Evolutionary conservation across 345 rosid genomes (phyloP).

Genomic region (Ailanthus altissimus): DNA sequence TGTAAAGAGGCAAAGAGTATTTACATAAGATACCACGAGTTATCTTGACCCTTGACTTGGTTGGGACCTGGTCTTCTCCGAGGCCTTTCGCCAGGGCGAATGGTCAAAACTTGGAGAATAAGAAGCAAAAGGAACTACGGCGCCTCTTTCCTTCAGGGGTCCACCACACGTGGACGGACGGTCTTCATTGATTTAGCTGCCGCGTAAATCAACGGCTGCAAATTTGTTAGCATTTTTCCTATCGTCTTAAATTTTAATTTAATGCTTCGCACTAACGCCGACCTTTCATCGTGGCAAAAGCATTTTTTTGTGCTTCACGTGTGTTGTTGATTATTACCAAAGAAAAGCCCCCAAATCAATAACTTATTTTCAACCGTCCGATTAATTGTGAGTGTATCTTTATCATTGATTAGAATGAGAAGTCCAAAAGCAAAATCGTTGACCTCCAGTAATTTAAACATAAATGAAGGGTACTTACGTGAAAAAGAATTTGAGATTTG

Average conservation of each 20-base stretch:
- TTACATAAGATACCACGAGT: no score
- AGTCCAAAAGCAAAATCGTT: neutral
- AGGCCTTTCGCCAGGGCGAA: neutral
- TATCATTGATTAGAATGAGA: neutral
- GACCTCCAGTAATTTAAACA: neutral
- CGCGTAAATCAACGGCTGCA: neutral
- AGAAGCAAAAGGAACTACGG: neutral
- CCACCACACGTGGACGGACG: neutral
- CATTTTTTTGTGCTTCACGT: neutral
- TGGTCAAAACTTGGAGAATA: neutral
- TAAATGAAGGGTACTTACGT: neutral
- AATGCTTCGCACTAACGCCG: neutral
- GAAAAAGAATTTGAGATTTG: neutral
- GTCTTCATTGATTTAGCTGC: neutral
- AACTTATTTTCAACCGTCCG: neutral
- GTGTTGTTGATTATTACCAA: neutral
- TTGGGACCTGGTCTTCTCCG: neutral
- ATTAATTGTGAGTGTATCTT: neutral
- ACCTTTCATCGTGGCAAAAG: neutral
- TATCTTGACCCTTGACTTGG: neutral
- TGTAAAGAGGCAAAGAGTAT: no score
- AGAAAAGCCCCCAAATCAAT: neutral
- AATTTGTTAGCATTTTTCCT: neutral
- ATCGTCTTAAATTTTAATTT: neutral
- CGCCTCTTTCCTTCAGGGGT: neutral